Base-by-base conservation (phyloP, 805 yeast genomes). In the Candida orba region DNA sequence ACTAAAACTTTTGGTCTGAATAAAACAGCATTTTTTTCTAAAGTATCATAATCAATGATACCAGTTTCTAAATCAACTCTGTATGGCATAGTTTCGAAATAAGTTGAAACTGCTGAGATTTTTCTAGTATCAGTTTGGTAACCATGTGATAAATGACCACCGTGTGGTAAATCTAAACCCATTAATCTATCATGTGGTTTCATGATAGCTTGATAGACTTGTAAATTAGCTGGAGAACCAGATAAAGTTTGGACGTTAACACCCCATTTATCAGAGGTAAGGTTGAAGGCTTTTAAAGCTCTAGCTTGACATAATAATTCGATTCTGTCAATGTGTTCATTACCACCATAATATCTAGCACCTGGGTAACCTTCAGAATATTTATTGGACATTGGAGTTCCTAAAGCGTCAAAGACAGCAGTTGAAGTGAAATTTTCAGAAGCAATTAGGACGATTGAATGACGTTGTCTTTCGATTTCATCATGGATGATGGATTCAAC, bases 321-420 rank as follows among this genome's bases (percentile, higher is more conserved):
- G 59, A 87, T 88, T 71, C 79, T 75, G 70, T 91, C 99, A 58
- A 91, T 91, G 69, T 79, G 84, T 68, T 91, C 89, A 63, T 91
- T 91, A 65, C 99, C 99, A 66, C 99, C 99, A 64, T 91, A 91
- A 73, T 91, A 91, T 66, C 99, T 81, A 51, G 89, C 95, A 53
- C 96, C 96, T 35, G 99, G 99, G 69, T 91, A 91, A 52, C 98
- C 98, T 69, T 91, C 99, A 10, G 97, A 89, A 71, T 91, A 91
- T 72, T 91, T 91, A 78, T 91, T 91, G 67, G 86, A 90, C 96
- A 91, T 88, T 63, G 87, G 95, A 24, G 96, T 84, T 52, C 98
- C 98, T 59, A 91, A 75, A 40, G 88, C 79, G 63, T 91, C 96
- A 79, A 91, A 85, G 29, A 91, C 99, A 22, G 96, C 83, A 54